These are phyloP conservation scores for Bacterosira constricta DNA, from an alignment of 108 stramenopile species.

Conservation along the genomic window DNA sequence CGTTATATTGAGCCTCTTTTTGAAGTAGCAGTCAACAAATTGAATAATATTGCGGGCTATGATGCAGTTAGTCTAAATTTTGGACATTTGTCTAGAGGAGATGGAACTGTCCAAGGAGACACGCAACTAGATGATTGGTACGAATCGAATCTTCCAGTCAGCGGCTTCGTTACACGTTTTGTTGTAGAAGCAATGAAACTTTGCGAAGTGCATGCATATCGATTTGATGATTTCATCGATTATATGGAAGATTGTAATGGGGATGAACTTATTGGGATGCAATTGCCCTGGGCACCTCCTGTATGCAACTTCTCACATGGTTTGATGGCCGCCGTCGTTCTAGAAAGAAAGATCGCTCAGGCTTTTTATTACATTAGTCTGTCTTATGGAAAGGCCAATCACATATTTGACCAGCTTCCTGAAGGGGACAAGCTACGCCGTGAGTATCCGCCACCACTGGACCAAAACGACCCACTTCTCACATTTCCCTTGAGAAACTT, in stretches of 20 bases:
- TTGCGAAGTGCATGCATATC: background rate
- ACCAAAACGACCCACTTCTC: conserved; percentile 5
- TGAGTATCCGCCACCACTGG: background rate
- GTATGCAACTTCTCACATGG: background rate
- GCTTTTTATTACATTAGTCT: conserved; percentile 6
- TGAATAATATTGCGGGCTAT: conserved; percentile 7
- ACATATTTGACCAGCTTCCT: background rate
- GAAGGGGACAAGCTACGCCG: conserved; percentile 4
- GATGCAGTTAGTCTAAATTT: conserved; percentile 1
- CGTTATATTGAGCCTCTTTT: background rate
- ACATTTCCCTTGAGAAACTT: background rate
- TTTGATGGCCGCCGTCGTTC: background rate
- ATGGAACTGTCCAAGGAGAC: too few species aligned
- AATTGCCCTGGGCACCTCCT: too few species aligned
- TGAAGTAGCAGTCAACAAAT: background rate
- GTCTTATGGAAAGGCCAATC: background rate
- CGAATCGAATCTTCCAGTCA: background rate
- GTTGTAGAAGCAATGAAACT: background rate
- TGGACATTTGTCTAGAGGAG: background rate
- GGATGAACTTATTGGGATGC: background rate
- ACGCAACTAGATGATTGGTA: background rate
- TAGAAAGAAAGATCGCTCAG: conserved; percentile 4
- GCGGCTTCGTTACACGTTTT: background rate
- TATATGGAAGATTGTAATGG: background rate
- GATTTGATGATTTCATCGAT: conserved; percentile 8